Conservation (phyloP, 2,329 filamentous ascomycete species). For the Penicillium sp. region DNA sequence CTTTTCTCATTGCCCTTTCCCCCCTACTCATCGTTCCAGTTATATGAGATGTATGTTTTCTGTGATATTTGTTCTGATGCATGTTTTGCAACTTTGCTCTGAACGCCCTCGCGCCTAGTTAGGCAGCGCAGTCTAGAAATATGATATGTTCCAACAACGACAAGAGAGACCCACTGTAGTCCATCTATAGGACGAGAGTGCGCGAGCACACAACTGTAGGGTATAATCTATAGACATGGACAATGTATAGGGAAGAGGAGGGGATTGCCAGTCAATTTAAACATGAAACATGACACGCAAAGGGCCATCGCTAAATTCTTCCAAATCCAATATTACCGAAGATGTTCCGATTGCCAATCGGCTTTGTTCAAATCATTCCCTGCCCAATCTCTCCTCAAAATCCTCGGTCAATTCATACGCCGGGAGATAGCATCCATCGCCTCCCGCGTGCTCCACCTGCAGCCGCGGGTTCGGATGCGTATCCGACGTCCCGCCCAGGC, state of each 20-base stretch:
- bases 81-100: constrained; percentile 23
- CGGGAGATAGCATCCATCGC: constrained; percentile 29
- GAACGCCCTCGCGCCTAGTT: constrained; percentile 3
- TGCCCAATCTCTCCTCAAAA: constrained; percentile 76
- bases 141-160: neutral
- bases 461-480: constrained; percentile 86
- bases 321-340: neutral
- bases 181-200: neutral
- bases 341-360: neutral
- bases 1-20: neutral
- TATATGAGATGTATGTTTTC: constrained; percentile 14
- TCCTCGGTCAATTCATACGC: constrained; percentile 56
- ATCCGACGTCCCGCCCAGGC: constrained; percentile 85
- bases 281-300: constrained; percentile 3
- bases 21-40: constrained; percentile 8
- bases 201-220: constrained; percentile 3
- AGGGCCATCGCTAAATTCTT: constrained; percentile 2
- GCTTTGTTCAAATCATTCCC: constrained; percentile 54
- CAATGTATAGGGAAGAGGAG: neutral
- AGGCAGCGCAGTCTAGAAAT: constrained; percentile 12
- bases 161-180: constrained; percentile 10
- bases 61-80: constrained; percentile 30
- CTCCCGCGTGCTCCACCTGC: constrained; percentile 34
- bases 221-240: constrained; percentile 20
- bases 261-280: constrained; percentile 15